Evolutionary conservation across 352 stramenopile genomes (phyloP), one percentile per base, ranked within the genome.

Genomic region (Pythium plurisporium): DNA sequence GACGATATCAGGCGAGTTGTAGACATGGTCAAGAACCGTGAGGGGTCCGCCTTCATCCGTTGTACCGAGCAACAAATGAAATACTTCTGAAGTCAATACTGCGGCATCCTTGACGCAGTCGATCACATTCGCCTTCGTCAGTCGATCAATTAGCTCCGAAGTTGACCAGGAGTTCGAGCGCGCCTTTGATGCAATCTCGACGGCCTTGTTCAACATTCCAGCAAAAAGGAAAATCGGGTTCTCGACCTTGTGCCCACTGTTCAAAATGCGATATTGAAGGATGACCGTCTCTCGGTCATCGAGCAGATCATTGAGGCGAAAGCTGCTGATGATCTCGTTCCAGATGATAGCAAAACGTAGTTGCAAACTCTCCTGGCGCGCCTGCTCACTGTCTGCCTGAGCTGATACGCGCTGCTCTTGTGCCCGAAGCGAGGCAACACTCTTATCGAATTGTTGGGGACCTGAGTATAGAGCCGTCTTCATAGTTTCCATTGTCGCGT

Each of bases 251-350:
- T 90, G 73, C 15, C 86, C 86, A 15, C 72, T 80, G 53, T 91
- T 81, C 14, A 82, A 86, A 52, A 95, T 95, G 59, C 94, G 83
- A 46, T 95, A 95, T 55, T 95, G 86, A 33, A 95, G 64, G 58
- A 95, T 92, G 1, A 83, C 84, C 5, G 83, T 92, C 62, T 95
- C 83, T 26, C 86, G 76, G 55, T 95, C 84, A 50, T 95, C 86
- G 27, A 95, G 65, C 45, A 95, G 69, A 63, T 95, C 86, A 1
- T 82, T 91, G 40, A 95, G 56, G n/a, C 86, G 83, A 59, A 93
- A 95, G 64, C 86, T 93, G 71, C 84, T 95, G 15, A 95, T 72
- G 57, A 93, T 91, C 47, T 94, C 86, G 41, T 95, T 95, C 86
- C 86, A 95, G 6, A 95, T 83, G 1, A 95, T 82, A 3, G 82